A percentile compares a stretch with the other conserved stretches of the same genome.
These are phyloP conservation scores for Hypoxylon sp. DNA, from an alignment of 2,329 filamentous ascomycete genomes.

Conservation along the genomic window DNA sequence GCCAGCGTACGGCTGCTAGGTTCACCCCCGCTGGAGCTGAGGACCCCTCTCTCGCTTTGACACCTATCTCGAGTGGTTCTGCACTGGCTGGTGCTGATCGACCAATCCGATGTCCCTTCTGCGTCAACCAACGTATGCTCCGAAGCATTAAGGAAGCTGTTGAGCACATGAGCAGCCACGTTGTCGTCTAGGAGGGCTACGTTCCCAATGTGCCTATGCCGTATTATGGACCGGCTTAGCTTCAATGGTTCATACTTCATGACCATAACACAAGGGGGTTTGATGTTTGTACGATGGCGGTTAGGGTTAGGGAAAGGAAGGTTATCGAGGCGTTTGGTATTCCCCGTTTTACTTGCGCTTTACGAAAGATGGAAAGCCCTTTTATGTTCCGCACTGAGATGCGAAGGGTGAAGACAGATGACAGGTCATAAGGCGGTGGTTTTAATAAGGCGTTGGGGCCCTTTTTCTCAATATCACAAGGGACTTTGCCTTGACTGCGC, in stretches of 20 bases:
- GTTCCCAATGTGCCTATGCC: neutral
- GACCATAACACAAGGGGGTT: slow-evolving; percentile 2
- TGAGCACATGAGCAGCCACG: slow-evolving; percentile 74
- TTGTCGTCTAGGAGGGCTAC: slow-evolving; percentile 62
- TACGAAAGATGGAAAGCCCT: neutral
- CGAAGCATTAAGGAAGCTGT: slow-evolving; percentile 73
- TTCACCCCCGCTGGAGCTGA: slow-evolving; percentile 54
- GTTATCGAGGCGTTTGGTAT: slow-evolving; percentile 22
- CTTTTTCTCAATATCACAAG: slow-evolving; percentile 2
- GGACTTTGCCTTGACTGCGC: slow-evolving; percentile 1
- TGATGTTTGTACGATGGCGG: slow-evolving; percentile 13
- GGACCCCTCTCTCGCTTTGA: slow-evolving; percentile 64
- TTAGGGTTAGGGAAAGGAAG: slow-evolving; percentile 12
- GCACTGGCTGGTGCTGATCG: slow-evolving; percentile 63
- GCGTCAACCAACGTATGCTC: slow-evolving; percentile 73
- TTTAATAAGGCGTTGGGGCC: neutral
- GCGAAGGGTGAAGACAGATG: neutral
- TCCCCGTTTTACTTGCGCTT: neutral
- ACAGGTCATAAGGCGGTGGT: neutral
- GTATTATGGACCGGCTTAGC: neutral
- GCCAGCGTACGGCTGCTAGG: slow-evolving; percentile 42
- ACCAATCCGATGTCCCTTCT: slow-evolving; percentile 72
- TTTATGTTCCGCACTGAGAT: neutral
- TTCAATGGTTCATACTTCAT: neutral
- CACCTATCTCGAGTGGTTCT: slow-evolving; percentile 67